Evolutionary conservation across 805 yeast species (phyloP).

Genomic region (Saturnispora serradocipensis): DNA sequence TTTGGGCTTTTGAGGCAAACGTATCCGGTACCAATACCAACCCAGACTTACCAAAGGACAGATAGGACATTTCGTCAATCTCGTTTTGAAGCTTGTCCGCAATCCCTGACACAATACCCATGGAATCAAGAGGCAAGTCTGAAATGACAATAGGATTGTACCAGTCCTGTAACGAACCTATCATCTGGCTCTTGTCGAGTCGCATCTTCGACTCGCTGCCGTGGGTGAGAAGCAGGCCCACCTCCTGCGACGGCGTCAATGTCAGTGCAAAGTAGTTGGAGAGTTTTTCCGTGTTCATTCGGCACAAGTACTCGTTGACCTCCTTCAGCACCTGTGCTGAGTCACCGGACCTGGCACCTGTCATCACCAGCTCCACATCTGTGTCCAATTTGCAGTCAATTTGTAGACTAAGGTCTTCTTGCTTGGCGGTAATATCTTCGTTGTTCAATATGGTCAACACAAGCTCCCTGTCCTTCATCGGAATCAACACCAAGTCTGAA

Average conservation of each 20-base stretch:
- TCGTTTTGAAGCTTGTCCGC: slow-evolving; percentile 36
- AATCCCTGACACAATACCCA: slow-evolving; percentile 60
- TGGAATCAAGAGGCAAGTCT: slow-evolving; percentile 45
- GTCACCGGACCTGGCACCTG: slow-evolving; percentile 51
- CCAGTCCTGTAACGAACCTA: slow-evolving; percentile 49
- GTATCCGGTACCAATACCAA: slow-evolving; percentile 52
- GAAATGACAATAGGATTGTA: slow-evolving; percentile 47
- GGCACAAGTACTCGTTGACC: slow-evolving; percentile 30
- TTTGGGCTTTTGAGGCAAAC: slow-evolving; percentile 11
- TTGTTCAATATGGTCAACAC: slow-evolving; percentile 34
- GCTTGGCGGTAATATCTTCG: neutral
- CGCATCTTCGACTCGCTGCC: slow-evolving; percentile 30
- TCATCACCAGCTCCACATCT: slow-evolving; percentile 35
- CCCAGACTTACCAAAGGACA: slow-evolving; percentile 53
- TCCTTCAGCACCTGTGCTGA: slow-evolving; percentile 33
- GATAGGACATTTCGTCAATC: slow-evolving; percentile 44
- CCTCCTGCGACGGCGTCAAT: slow-evolving; percentile 41
- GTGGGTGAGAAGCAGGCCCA: slow-evolving; percentile 39
- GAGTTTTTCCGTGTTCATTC: slow-evolving; percentile 15
- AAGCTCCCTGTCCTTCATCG: slow-evolving; percentile 33
- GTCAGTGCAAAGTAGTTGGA: slow-evolving; percentile 45
- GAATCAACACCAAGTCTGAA: slow-evolving; percentile 55
- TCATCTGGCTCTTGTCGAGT: slow-evolving; percentile 32
- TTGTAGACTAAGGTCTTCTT: neutral
- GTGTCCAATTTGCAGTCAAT: slow-evolving; percentile 37